phyloP scores from a whole-genome alignment of 2,329 filamentous ascomycete species.

The Fusarium succisae region DNA sequence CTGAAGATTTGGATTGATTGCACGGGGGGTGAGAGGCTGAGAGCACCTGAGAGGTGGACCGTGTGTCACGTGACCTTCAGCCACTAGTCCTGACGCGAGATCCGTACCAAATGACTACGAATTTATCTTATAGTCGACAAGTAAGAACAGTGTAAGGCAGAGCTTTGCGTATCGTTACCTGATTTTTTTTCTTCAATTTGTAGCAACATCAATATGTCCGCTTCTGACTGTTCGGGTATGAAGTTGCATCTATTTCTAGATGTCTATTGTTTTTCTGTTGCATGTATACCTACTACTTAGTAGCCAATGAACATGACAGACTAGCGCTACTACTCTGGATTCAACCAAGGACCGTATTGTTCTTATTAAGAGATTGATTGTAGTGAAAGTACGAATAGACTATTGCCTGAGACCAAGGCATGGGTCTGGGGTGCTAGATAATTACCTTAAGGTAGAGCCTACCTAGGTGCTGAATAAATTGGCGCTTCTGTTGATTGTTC shows the following conservation, averaged over 20 bases:
- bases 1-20: conserved; percentile 51
- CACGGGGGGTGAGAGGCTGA: conserved; percentile 35
- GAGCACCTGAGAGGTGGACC: conserved; percentile 19
- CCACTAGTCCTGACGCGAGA: not conserved
- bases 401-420: not conserved
- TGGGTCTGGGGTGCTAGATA: not conserved
- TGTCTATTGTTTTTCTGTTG: not conserved
- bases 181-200: not conserved
- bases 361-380: not conserved
- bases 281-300: not conserved
- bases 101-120: not conserved
- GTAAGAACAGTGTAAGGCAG: not conserved
- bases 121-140: not conserved
- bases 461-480: not conserved
- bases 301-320: conserved; percentile 11
- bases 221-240: not conserved
- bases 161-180: not conserved
- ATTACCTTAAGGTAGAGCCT: too few relatives aligned
- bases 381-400: not conserved
- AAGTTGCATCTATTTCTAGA: not conserved
- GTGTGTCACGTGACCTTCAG: conserved; percentile 29
- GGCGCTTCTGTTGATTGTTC: not conserved
- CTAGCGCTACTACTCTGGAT: conserved; percentile 17
- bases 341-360: not conserved
- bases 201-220: not conserved